phyloP scores from a whole-genome alignment of 176 grass and related monocot genomes.

The Saccharum officinarum region DNA sequence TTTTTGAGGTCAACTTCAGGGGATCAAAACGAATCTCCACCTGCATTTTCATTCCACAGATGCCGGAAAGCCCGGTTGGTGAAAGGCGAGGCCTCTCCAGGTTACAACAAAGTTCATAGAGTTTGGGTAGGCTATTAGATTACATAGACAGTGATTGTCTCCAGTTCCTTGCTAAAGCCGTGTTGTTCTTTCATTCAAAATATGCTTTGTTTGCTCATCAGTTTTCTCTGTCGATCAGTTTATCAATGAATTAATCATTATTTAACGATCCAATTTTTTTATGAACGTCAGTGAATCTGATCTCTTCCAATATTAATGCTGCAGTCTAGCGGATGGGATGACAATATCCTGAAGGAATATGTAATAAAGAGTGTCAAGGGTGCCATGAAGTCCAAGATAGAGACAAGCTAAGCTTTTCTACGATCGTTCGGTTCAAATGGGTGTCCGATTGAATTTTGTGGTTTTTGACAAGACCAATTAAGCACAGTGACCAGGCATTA shows the following conservation, averaged over 20 bases:
- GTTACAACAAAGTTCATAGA: too few species aligned
- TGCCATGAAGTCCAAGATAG: neutral
- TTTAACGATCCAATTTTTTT: neutral
- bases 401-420: neutral
- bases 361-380: slow-evolving; percentile 2
- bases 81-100: too few species aligned
- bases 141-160: too few species aligned
- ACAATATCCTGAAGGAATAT: slow-evolving; percentile 16
- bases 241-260: neutral
- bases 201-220: neutral
- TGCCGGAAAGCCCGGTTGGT: too few species aligned
- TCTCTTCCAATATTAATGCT: neutral
- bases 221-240: neutral
- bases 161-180: too few species aligned
- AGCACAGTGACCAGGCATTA: neutral
- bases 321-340: slow-evolving; percentile 14
- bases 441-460: neutral
- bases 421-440: neutral
- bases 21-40: too few species aligned
- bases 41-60: too few species aligned
- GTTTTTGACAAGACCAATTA: neutral
- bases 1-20: too few species aligned
- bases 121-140: too few species aligned
- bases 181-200: neutral
- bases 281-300: neutral